A percentile compares a stretch with the other conserved stretches of the same genome.
These are phyloP conservation scores for Salix arbutifolia DNA, from an alignment of 345 rosid species.

Conservation along the genomic window DNA sequence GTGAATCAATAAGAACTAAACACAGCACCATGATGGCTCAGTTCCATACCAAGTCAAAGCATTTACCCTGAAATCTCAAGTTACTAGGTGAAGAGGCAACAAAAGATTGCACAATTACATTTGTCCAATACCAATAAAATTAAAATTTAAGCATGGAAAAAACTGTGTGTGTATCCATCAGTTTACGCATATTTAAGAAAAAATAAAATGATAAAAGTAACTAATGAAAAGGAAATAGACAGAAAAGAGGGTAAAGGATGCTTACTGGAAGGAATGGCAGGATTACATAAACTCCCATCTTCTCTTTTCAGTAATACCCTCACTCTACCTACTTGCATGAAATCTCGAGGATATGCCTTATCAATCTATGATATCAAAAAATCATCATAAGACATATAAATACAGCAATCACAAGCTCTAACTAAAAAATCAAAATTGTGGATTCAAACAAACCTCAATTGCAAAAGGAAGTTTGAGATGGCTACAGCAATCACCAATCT, in stretches of 20 bases:
- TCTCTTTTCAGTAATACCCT: conserved; percentile 73
- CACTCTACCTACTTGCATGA: conserved; percentile 91
- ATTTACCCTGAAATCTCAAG: background rate
- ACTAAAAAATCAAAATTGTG: background rate
- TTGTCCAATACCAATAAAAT: background rate
- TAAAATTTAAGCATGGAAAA: background rate
- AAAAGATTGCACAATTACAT: background rate
- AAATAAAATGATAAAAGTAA: background rate
- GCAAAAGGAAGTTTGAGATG: conserved; percentile 63
- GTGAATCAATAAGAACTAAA: background rate
- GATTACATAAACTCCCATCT: conserved; percentile 75
- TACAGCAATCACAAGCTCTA: background rate
- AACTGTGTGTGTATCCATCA: background rate
- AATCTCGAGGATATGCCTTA: conserved; percentile 91
- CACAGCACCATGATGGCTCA: background rate
- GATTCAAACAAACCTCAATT: conserved; percentile 49
- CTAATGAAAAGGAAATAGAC: background rate
- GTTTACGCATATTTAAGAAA: background rate
- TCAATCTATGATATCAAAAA: conserved; percentile 44
- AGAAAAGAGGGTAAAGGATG: background rate
- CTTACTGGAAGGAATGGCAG: conserved; percentile 78
- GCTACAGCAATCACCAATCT: conserved; percentile 83
- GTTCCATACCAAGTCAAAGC: background rate
- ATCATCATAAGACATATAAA: background rate
- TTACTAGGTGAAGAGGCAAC: background rate